A percentile compares a stretch with the other conserved stretches of the same genome.
Conservation (phyloP, 2,329 filamentous ascomycete genomes). For the Cladosporium halotolerans region DNA sequence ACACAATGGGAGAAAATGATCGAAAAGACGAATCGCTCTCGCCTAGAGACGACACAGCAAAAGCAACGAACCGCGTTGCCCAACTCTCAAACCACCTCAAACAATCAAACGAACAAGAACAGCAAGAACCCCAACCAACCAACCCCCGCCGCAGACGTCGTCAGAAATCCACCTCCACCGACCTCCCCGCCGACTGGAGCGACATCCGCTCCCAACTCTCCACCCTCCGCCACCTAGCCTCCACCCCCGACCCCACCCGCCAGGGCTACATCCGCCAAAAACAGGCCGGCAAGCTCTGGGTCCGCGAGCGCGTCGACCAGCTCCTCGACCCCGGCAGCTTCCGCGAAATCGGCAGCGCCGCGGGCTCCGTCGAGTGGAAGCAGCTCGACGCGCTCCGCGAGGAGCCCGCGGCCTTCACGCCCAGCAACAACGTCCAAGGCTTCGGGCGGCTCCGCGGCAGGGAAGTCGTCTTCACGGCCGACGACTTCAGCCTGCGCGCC, state of each 20-base stretch:
- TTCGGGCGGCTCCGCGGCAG: slow-evolving; percentile 45
- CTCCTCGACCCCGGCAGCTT: slow-evolving; percentile 54
- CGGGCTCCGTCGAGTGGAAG: slow-evolving; percentile 55
- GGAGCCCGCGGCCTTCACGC: slow-evolving; percentile 47
- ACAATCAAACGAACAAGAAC: slow-evolving; percentile 20
- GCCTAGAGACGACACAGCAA: slow-evolving; percentile 1
- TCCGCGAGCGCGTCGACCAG: slow-evolving; percentile 53
- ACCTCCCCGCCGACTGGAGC: slow-evolving; percentile 54
- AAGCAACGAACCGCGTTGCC: slow-evolving; percentile 21
- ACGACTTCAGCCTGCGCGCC: slow-evolving; percentile 58
- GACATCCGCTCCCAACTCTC: slow-evolving; percentile 55
- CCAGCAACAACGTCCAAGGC: slow-evolving; percentile 58
- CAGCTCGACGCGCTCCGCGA: slow-evolving; percentile 38
- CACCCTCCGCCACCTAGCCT: slow-evolving; percentile 46
- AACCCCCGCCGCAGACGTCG: slow-evolving; percentile 15
- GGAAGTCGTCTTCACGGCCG: slow-evolving; percentile 54
- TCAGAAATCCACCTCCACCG: slow-evolving; percentile 28
- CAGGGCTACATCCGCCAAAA: slow-evolving; percentile 59
- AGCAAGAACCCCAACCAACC: slow-evolving; percentile 24
- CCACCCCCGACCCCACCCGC: slow-evolving; percentile 48
- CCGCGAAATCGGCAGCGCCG: slow-evolving; percentile 54
- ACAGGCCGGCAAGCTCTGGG: slow-evolving; percentile 59
- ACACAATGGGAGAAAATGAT: neutral
- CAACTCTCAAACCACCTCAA: slow-evolving; percentile 27
- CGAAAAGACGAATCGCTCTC: neutral